Conservation (phyloP, 2,329 filamentous ascomycete genomes). For the Dactylellina sp. region DNA sequence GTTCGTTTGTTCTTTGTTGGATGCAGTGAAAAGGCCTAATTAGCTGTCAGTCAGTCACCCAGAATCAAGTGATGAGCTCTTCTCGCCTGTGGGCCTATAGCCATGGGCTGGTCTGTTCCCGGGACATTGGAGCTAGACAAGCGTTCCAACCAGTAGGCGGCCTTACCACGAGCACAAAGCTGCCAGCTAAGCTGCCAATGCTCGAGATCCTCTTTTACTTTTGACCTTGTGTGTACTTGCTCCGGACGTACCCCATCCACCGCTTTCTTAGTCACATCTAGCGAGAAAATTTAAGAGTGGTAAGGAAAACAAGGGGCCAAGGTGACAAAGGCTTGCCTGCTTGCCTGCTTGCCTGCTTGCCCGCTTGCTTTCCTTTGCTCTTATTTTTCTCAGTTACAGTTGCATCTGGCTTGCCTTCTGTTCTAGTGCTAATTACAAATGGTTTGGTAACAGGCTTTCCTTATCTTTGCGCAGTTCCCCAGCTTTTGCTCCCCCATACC, state of each 20-base stretch:
- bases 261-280: slow-evolving; percentile 27
- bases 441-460: slow-evolving; percentile 56
- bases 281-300: slow-evolving; percentile 2
- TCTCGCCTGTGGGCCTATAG: slow-evolving; percentile 43
- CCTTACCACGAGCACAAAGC: slow-evolving; percentile 51
- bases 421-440: slow-evolving; percentile 56
- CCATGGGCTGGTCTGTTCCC: slow-evolving; percentile 15
- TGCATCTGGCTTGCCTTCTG: slow-evolving; percentile 15
- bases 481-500: slow-evolving; percentile 52
- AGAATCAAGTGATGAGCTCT: slow-evolving; percentile 30
- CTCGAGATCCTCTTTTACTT: slow-evolving; percentile 28
- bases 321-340: slow-evolving; percentile 9
- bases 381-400: slow-evolving; percentile 49
- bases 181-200: slow-evolving; percentile 58
- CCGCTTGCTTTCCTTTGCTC: slow-evolving; percentile 49
- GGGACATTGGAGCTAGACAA: slow-evolving; percentile 33
- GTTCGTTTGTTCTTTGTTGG: not conserved
- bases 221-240: slow-evolving; percentile 44
- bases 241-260: slow-evolving; percentile 38
- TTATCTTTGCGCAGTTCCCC: slow-evolving; percentile 56
- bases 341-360: slow-evolving; percentile 2
- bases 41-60: slow-evolving; percentile 1
- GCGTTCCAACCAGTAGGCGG: slow-evolving; percentile 41
- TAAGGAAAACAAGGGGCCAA: slow-evolving; percentile 26
- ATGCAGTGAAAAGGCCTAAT: no score